These are phyloP conservation scores for Candida wancherniae DNA, from an alignment of 805 yeast genomes.

Conservation along the genomic window DNA sequence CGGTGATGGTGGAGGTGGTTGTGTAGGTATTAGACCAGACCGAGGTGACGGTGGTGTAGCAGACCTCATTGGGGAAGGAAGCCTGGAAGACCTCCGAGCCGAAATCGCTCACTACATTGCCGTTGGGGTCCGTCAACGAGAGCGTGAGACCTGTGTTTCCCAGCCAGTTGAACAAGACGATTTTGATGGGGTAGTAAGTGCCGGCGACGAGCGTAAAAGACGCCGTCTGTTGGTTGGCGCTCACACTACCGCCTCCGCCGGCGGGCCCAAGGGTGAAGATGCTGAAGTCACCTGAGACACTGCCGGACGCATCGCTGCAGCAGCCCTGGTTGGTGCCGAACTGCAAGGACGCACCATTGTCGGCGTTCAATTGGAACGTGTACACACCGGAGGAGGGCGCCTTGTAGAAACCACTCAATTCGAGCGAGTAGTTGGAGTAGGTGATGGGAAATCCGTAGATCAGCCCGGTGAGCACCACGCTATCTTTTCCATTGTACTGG, in stretches of 20 bases:
- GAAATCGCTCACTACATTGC: conserved; percentile 4
- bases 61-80: conserved; percentile 4
- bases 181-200: conserved; percentile 13
- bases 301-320: conserved; percentile 14
- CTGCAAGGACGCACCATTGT: conserved; percentile 16
- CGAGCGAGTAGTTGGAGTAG: conserved; percentile 10
- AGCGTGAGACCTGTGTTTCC: conserved; percentile 11
- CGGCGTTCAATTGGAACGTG: conserved; percentile 13
- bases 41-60: conserved; percentile 7
- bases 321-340: conserved; percentile 14
- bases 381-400: conserved; percentile 12
- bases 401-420: conserved; percentile 12
- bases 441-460: conserved; percentile 8
- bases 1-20: conserved; percentile 6
- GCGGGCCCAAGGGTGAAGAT: conserved; percentile 11
- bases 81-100: conserved; percentile 10
- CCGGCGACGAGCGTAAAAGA: conserved; percentile 8
- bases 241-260: conserved; percentile 10
- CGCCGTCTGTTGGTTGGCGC: conserved; percentile 6
- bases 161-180: conserved; percentile 16
- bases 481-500: neutral
- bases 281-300: conserved; percentile 11
- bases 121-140: conserved; percentile 4
- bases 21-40: conserved; percentile 4
- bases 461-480: neutral